Percentiles rank a stretch among this genome's conserved stretches.
These are phyloP conservation scores for Apiospora phragmitis DNA, from an alignment of 2,329 filamentous ascomycete genomes.

Conservation along the genomic window DNA sequence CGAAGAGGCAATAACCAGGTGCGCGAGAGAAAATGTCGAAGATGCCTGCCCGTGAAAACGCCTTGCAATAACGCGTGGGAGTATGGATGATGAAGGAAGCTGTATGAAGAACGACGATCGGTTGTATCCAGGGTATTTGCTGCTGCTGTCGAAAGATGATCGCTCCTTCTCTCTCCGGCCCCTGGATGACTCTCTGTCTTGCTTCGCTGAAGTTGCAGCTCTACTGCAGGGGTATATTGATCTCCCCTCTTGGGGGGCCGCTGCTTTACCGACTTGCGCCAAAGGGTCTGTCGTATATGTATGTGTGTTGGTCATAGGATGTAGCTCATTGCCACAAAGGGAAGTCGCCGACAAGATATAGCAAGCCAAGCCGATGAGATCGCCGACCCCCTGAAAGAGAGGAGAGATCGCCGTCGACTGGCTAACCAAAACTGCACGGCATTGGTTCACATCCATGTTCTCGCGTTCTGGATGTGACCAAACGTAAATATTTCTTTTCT, in stretches of 20 bases:
- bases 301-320: neutral
- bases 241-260: conserved; percentile 4
- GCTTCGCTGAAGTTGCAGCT: neutral
- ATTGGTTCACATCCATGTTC: neutral
- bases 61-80: conserved; percentile 5
- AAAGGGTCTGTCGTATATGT: neutral
- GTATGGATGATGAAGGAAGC: neutral
- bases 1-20: neutral
- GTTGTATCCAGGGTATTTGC: conserved; percentile 6
- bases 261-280: neutral
- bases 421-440: neutral
- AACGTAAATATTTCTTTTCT: neutral
- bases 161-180: no score
- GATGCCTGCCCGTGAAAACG: conserved; percentile 1
- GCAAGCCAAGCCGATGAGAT: neutral
- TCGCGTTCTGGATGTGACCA: neutral
- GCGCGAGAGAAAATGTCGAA: neutral
- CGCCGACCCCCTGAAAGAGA: neutral
- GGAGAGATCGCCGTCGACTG: neutral
- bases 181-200: neutral
- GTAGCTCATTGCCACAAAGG: neutral
- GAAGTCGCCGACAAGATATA: neutral
- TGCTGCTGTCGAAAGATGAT: neutral
- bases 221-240: neutral
- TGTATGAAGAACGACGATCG: neutral